phyloP scores from a whole-genome alignment of 169 alveolate species.

The Babesia bigemina region DNA sequence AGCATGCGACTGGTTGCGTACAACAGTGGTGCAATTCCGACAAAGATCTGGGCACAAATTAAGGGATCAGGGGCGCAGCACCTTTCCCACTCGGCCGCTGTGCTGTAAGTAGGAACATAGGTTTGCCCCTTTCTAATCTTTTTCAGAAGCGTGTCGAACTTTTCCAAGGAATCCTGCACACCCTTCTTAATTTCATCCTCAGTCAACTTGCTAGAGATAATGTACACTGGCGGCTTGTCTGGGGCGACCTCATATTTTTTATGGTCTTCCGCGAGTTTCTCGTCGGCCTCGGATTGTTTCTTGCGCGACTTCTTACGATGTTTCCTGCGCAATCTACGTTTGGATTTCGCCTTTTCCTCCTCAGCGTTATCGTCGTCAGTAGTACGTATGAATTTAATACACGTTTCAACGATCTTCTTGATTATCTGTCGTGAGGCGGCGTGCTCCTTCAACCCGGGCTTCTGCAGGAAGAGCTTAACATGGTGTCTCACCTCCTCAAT shows the following conservation, averaged over 20 bases:
- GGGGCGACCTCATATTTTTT: not conserved
- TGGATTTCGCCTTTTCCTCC: not conserved
- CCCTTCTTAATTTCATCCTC: not conserved
- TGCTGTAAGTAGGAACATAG: not conserved
- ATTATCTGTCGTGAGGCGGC: not conserved
- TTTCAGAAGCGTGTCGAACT: not conserved
- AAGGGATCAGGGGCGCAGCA: slow-evolving; percentile 1
- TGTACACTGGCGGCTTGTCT: not conserved
- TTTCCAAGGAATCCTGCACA: not conserved
- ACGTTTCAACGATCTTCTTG: not conserved
- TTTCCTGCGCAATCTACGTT: not conserved
- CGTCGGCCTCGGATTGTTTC: not conserved
- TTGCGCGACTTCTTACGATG: not conserved
- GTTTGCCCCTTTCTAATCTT: not conserved
- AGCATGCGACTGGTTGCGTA: not conserved
- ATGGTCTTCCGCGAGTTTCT: not conserved
- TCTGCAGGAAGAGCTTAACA: not conserved
- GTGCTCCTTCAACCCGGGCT: not conserved
- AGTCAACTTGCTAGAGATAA: not conserved
- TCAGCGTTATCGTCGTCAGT: not conserved
- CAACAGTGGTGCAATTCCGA: slow-evolving; percentile 12
- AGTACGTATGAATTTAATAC: not conserved
- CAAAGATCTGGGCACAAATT: not conserved
- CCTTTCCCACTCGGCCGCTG: not conserved
- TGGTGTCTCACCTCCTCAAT: not conserved